These are phyloP conservation scores for Chlamydomonas incerta DNA, from an alignment of 139 green algal species.

Conservation along the genomic window DNA sequence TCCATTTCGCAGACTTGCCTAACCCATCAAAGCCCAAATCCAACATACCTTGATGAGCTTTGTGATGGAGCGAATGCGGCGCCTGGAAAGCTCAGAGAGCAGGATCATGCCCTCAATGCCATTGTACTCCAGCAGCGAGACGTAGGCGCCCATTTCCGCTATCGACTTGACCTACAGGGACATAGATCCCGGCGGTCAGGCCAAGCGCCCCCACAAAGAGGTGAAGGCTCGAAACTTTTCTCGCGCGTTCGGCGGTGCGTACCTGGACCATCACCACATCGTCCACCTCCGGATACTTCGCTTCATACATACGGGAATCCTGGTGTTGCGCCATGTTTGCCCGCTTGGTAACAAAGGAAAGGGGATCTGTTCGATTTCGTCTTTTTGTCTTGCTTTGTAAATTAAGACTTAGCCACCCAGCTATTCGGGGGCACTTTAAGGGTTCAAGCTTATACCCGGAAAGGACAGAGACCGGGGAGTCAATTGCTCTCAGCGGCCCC, in stretches of 20 bases:
- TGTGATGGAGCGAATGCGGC: conserved; percentile 98
- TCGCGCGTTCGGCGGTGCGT: neutral
- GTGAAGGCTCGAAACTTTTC: too few relatives aligned
- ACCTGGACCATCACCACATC: conserved; percentile 98
- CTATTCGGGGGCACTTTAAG: too few relatives aligned
- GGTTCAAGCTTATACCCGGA: too few relatives aligned
- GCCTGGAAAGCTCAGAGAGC: conserved; percentile 96
- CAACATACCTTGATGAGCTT: conserved; percentile 97
- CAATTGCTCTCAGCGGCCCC: too few relatives aligned
- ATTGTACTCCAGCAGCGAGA: conserved; percentile 95
- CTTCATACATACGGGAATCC: conserved; percentile 96
- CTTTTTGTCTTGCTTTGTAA: too few relatives aligned
- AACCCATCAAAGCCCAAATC: neutral
- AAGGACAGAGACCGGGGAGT: too few relatives aligned
- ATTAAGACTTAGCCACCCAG: too few relatives aligned
- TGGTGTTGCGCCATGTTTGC: conserved; percentile 56
- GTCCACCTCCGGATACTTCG: conserved; percentile 96
- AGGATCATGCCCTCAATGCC: conserved; percentile 98
- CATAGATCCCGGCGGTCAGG: neutral
- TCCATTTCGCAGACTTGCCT: neutral
- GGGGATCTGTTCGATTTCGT: too few relatives aligned
- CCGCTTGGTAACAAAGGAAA: neutral
- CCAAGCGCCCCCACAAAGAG: too few relatives aligned
- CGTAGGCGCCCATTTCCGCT: conserved; percentile 99
- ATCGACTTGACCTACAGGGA: conserved; percentile 87